Base-by-base conservation (phyloP, 169 alveolate species). In the Eimeria zaria region DNA sequence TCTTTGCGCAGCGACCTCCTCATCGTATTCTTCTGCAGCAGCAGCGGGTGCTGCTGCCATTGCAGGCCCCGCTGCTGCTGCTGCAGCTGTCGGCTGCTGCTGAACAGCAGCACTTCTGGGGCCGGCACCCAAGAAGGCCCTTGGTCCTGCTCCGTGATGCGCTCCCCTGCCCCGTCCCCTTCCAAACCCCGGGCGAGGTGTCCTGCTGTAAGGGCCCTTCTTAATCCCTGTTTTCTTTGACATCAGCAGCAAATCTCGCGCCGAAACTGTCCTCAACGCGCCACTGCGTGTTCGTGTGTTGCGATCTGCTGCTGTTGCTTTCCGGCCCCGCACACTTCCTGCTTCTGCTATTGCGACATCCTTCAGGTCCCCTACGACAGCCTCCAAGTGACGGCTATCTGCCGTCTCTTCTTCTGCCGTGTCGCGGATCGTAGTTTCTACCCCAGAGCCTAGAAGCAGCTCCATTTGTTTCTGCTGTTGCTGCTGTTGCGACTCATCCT, bases 301-400 rank as follows among this genome's bases (percentile, higher is more conserved):
- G 91, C 91, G 91, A 58, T 84, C 91, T 58, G 80, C 91, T 55
- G 91, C 91, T 58, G 78, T 78, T 55, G 78, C 91, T 22, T 58
- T 58, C 5, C 76, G 53, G 53, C 91, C 91, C 39, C 76, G 78
- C 30, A n/a, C 71, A 48, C 64, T n/a, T 22, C 71, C 89, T 18
- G 33, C 91, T 58, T 30, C 91, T 33, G 41, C 91, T 80, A 12
- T 51, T 80, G 51, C 71, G n/a, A 44, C 89, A 53, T 80, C 89
- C 67, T 48, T 41, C 51, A 46, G 48, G 0, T 51, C 89, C 2
- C 44, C 71, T 55, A 60, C 78, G 5, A 39, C 53, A 84, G 58
- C 48, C 58, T 84, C 91, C 53, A 55, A 16, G 55, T 30, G 76
- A 22, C 76, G 78, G 58, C 33, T 67, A 22, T 33, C 91, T 27